Evolutionary conservation across 352 stramenopile genomes (phyloP).

Genomic region (Pythium aquatile): DNA sequence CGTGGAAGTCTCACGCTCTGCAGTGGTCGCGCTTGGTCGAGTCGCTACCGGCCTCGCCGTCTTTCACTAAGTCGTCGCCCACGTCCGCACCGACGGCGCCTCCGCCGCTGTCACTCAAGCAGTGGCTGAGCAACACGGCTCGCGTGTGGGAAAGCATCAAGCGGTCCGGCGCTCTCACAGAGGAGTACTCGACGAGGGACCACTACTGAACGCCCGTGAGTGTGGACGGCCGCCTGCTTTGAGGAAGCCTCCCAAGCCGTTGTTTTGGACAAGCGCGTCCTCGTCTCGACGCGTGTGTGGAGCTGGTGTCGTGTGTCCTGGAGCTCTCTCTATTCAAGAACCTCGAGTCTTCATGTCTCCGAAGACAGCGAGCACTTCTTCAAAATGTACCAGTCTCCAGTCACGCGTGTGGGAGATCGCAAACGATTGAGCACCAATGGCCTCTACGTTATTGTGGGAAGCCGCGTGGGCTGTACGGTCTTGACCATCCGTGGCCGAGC

Average conservation of each 20-base stretch:
- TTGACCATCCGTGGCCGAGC: no score
- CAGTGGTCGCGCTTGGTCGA: constrained; percentile 15
- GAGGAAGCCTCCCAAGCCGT: background rate
- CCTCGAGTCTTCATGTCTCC: background rate
- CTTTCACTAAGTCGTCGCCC: constrained; percentile 13
- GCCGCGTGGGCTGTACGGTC: no score
- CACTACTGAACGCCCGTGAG: constrained; percentile 31
- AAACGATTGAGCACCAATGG: background rate
- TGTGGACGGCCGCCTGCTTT: no score
- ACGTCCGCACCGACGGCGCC: constrained; percentile 1
- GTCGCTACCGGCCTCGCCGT: constrained; percentile 19
- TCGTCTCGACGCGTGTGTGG: background rate
- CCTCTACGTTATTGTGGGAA: no score
- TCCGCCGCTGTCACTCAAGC: constrained; percentile 49
- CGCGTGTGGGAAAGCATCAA: constrained; percentile 70
- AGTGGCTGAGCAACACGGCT: constrained; percentile 73
- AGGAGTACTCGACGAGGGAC: constrained; percentile 47
- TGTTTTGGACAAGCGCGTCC: background rate
- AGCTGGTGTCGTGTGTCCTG: background rate
- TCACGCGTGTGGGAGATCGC: background rate
- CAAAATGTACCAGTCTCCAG: background rate
- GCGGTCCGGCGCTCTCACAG: constrained; percentile 58
- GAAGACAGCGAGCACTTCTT: background rate
- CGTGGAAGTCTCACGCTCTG: constrained; percentile 11
- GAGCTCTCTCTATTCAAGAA: background rate